Conservation (phyloP, 805 yeast genomes). For the Hanseniaspora meyeri region DNA sequence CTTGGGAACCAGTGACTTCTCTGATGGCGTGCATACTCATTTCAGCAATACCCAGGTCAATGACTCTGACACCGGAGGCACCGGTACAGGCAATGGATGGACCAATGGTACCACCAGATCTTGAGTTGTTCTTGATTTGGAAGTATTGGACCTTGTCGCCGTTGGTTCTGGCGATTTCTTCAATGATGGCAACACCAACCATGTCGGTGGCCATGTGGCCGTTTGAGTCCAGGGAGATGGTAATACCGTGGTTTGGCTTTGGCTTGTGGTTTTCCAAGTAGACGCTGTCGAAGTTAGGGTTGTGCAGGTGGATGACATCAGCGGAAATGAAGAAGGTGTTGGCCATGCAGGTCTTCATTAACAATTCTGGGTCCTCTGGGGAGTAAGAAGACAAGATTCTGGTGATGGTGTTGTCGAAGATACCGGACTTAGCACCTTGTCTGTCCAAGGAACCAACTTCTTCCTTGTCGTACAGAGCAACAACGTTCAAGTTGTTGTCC, state of each 20-base stretch:
- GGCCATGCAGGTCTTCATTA: conserved; percentile 41
- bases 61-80: conserved; percentile 60
- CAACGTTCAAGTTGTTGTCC: conserved; percentile 38
- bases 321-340: conserved; percentile 72
- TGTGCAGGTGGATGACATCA: conserved; percentile 70
- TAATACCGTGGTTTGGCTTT: conserved; percentile 61
- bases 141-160: conserved; percentile 63
- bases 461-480: conserved; percentile 64
- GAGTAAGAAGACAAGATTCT: conserved; percentile 36
- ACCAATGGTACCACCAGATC: conserved; percentile 86
- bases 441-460: conserved; percentile 73
- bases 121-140: conserved; percentile 74
- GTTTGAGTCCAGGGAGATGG: conserved; percentile 62
- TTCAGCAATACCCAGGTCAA: conserved; percentile 75
- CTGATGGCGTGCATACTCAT: conserved; percentile 78
- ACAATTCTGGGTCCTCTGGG: conserved; percentile 19
- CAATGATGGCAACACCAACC: conserved; percentile 55
- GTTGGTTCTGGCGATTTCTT: conserved; percentile 54
- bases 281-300: conserved; percentile 61
- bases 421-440: conserved; percentile 72
- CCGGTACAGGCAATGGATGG: conserved; percentile 42
- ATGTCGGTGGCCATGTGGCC: conserved; percentile 77
- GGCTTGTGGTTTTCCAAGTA: conserved; percentile 73
- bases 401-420: conserved; percentile 50
- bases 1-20: conserved; percentile 68